phyloP scores from a whole-genome alignment of 768 basidiomycete species.

The Lyophyllum shimeji region DNA sequence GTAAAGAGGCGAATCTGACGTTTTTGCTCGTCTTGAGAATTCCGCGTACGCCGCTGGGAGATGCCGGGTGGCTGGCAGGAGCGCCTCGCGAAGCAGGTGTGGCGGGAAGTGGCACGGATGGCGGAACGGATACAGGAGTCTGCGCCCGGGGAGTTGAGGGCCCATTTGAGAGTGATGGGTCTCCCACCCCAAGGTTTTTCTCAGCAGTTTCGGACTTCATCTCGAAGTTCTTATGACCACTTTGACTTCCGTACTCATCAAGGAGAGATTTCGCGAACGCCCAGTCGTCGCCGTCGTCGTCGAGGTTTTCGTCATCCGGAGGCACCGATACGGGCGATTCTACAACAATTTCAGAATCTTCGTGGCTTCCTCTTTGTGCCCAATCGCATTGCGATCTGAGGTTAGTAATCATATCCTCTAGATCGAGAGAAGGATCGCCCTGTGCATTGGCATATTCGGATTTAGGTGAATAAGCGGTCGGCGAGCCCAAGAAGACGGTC shows the following conservation, averaged over 20 bases:
- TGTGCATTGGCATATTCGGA: constrained; percentile 25
- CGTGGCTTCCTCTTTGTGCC: constrained; percentile 12
- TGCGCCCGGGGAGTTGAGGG: constrained; percentile 7
- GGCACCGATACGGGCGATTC: constrained; percentile 7
- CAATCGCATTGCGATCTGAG: constrained; percentile 39
- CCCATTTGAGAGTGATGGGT: neutral
- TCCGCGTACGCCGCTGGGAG: constrained; percentile 25
- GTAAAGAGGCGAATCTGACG: constrained; percentile 42
- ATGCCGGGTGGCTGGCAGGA: constrained; percentile 16
- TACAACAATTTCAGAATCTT: neutral
- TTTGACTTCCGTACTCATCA: constrained; percentile 8
- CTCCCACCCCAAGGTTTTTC: neutral
- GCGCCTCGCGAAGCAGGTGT: constrained; percentile 21
- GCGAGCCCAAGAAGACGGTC: constrained; percentile 42
- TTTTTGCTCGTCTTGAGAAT: constrained; percentile 40
- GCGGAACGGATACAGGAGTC: constrained; percentile 1
- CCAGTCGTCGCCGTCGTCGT: constrained; percentile 28
- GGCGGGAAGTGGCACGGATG: constrained; percentile 12
- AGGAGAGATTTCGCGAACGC: constrained; percentile 34
- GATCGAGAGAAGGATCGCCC: constrained; percentile 28
- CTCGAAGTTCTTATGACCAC: neutral
- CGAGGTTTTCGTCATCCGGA: constrained; percentile 8
- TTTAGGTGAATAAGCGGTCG: constrained; percentile 35
- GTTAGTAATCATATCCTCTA: constrained; percentile 46
- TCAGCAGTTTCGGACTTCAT: neutral